These are phyloP conservation scores for Oehlia diaphana DNA, from an alignment of 192 early-diverging fungal species.

Conservation along the genomic window DNA sequence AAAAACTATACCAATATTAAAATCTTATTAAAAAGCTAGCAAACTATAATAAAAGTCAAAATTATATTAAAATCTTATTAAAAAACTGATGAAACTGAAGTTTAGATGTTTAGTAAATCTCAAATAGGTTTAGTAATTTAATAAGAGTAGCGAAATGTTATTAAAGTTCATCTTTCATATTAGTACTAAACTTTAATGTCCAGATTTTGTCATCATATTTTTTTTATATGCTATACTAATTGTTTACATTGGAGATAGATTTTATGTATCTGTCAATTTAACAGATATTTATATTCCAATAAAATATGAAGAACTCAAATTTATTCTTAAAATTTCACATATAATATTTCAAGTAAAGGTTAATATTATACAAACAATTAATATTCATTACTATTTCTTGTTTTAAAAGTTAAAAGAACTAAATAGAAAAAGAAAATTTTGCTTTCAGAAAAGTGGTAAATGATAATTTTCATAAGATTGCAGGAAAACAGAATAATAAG, in stretches of 20 bases:
- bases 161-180: conserved; percentile 16
- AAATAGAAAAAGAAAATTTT: conserved; percentile 18
- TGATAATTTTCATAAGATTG: neutral
- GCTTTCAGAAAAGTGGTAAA: neutral
- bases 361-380: neutral
- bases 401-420: conserved; percentile 4
- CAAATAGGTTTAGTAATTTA: neutral
- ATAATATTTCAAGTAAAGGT: conserved; percentile 17
- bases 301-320: conserved; percentile 1
- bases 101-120: too few relatives aligned
- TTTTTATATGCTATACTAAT: conserved; percentile 27
- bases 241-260: conserved; percentile 23
- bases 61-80: too few relatives aligned
- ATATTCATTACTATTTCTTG: conserved; percentile 20
- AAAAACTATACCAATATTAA: too few relatives aligned
- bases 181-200: conserved; percentile 20
- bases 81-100: too few relatives aligned
- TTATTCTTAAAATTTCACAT: too few relatives aligned
- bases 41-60: too few relatives aligned
- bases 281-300: conserved; percentile 26
- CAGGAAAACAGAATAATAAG: neutral
- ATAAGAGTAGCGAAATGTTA: conserved; percentile 4
- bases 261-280: conserved; percentile 25
- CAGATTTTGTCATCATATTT: conserved; percentile 28
- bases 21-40: too few relatives aligned